These are phyloP conservation scores for Eutrema yunnanense DNA, from an alignment of 345 rosid genomes.

Conservation along the genomic window DNA sequence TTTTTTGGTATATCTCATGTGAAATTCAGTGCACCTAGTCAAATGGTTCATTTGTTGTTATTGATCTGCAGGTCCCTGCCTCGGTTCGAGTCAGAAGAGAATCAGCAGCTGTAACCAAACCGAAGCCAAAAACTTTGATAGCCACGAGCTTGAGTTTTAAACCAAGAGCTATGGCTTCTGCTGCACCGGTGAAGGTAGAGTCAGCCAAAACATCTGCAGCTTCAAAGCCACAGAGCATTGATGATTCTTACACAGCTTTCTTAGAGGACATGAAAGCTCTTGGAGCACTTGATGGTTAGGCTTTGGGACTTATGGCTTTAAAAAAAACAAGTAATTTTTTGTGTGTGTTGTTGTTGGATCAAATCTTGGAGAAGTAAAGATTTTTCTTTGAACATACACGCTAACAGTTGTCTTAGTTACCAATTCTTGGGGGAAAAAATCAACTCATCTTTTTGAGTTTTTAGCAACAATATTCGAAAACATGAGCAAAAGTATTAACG, in stretches of 20 bases:
- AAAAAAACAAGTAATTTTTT: not conserved
- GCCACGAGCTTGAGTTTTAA: slow-evolving; percentile 32
- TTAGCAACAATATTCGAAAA: too few relatives aligned
- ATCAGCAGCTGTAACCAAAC: slow-evolving; percentile 48
- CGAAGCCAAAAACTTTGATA: slow-evolving; percentile 54
- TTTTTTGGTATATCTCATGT: not conserved
- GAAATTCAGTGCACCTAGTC: not conserved
- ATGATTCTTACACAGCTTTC: slow-evolving; percentile 83
- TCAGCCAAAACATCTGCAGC: slow-evolving; percentile 37
- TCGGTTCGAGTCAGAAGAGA: slow-evolving; percentile 96
- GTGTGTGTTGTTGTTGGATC: not conserved
- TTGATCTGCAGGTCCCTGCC: slow-evolving; percentile 73
- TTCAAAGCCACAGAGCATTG: slow-evolving; percentile 67
- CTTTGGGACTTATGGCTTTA: not conserved
- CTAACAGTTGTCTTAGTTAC: slow-evolving; percentile 1
- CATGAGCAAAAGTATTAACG: not conserved
- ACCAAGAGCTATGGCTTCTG: slow-evolving; percentile 39
- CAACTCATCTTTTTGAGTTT: not conserved
- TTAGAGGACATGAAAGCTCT: slow-evolving; percentile 99
- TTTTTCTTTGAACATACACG: not conserved
- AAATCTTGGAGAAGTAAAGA: slow-evolving; percentile 6
- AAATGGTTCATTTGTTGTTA: not conserved
- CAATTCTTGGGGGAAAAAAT: not conserved
- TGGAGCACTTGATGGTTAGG: slow-evolving; percentile 85
- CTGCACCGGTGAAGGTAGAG: slow-evolving; percentile 44